These are phyloP conservation scores for Quercus rubra DNA, from an alignment of 306 rosid genomes.

Conservation along the genomic window DNA sequence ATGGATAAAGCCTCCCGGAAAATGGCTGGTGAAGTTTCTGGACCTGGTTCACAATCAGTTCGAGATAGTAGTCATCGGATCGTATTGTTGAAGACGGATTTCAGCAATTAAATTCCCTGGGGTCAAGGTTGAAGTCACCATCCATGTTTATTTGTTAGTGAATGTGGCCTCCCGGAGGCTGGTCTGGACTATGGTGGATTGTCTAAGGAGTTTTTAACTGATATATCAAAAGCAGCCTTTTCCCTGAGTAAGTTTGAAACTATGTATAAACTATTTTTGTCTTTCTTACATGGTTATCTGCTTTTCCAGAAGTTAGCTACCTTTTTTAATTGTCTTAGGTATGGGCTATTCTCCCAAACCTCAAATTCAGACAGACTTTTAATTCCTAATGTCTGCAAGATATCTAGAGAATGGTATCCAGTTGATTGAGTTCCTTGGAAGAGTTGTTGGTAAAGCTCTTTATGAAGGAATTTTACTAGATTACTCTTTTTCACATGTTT, in stretches of 20 bases:
- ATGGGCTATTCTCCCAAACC: constrained; percentile 89
- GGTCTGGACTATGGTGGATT: constrained; percentile 98
- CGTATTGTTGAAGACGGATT: constrained; percentile 97
- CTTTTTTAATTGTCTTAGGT: constrained; percentile 44
- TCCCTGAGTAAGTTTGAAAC: constrained; percentile 76
- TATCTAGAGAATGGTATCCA: constrained; percentile 84
- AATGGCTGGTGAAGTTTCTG: constrained; percentile 95
- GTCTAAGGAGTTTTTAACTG: constrained; percentile 92
- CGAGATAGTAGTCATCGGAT: constrained; percentile 84
- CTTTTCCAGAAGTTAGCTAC: constrained; percentile 17
- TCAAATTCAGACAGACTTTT: constrained; percentile 84
- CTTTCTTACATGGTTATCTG: constrained; percentile 23
- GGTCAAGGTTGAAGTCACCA: constrained; percentile 83
- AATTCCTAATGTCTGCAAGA: constrained; percentile 83
- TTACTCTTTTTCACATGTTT: constrained; percentile 92
- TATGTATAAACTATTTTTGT: constrained; percentile 12
- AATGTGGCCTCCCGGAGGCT: constrained; percentile 97
- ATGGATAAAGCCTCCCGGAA: constrained; percentile 89
- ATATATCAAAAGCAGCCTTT: constrained; percentile 86
- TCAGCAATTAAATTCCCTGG: constrained; percentile 78
- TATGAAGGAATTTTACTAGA: constrained; percentile 97
- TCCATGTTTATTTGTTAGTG: constrained; percentile 96
- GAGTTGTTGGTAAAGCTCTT: constrained; percentile 96
- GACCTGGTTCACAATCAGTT: constrained; percentile 76
- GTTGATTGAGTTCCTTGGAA: constrained; percentile 97